Percentiles rank a stretch among this genome's conserved stretches.
These are phyloP conservation scores for Aspergillus amoenus DNA, from an alignment of 2,329 filamentous ascomycete genomes.

Conservation along the genomic window DNA sequence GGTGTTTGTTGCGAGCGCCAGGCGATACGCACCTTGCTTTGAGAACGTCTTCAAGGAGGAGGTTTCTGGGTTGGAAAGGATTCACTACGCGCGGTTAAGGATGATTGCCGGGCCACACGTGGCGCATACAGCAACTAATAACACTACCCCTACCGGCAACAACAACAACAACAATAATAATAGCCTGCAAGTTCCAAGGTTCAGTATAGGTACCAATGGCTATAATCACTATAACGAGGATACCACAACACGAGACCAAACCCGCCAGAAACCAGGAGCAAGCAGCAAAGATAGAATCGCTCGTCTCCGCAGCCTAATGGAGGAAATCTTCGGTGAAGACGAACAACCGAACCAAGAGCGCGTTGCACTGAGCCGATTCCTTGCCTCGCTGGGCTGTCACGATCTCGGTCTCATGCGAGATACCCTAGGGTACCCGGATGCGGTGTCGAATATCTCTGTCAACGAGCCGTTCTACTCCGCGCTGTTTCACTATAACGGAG, in stretches of 20 bases:
- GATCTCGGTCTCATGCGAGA: slow-evolving; percentile 58
- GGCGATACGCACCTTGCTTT: slow-evolving; percentile 60
- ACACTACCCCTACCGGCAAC: neutral
- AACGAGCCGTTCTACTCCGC: slow-evolving; percentile 44
- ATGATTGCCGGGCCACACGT: slow-evolving; percentile 58
- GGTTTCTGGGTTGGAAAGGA: slow-evolving; percentile 50
- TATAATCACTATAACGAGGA: neutral
- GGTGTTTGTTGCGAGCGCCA: slow-evolving; percentile 62
- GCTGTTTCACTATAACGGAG: slow-evolving; percentile 33
- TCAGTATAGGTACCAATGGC: neutral
- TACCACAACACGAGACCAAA: neutral
- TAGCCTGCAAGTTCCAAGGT: neutral
- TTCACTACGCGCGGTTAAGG: slow-evolving; percentile 54
- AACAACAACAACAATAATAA: neutral
- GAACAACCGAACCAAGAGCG: slow-evolving; percentile 31
- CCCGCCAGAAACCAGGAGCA: slow-evolving; percentile 1
- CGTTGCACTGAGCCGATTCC: slow-evolving; percentile 41
- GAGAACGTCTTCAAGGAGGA: slow-evolving; percentile 54
- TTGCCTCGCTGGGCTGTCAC: slow-evolving; percentile 53
- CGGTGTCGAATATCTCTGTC: slow-evolving; percentile 46
- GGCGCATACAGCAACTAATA: slow-evolving; percentile 17
- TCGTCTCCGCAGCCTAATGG: slow-evolving; percentile 20
- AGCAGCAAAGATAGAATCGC: neutral
- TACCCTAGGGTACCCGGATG: slow-evolving; percentile 50
- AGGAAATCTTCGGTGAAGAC: slow-evolving; percentile 27